Conservation (phyloP, 805 yeast genomes). For the Metschnikowia koreensis region DNA sequence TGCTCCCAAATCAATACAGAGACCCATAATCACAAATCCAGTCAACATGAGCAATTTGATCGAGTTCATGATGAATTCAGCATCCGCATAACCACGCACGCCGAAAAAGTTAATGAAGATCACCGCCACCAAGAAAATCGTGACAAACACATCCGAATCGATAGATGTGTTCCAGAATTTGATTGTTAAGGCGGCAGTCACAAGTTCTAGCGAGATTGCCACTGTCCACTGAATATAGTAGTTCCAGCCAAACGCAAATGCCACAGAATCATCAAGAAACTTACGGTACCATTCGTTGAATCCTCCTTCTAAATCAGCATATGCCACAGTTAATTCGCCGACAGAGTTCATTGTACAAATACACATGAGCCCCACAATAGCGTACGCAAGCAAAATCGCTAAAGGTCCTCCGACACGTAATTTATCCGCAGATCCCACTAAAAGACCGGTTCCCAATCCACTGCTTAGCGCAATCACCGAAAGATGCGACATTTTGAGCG, state of each 20-base stretch:
- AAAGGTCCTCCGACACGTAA: slow-evolving; percentile 27
- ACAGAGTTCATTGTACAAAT: slow-evolving; percentile 38
- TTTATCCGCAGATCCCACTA: slow-evolving; percentile 38
- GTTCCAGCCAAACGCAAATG: slow-evolving; percentile 40
- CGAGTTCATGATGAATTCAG: slow-evolving; percentile 39
- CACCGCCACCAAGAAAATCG: slow-evolving; percentile 48
- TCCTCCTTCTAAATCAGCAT: slow-evolving; percentile 46
- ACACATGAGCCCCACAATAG: slow-evolving; percentile 26
- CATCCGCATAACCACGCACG: slow-evolving; percentile 47
- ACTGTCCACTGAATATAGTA: slow-evolving; percentile 32
- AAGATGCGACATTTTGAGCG: slow-evolving; percentile 27
- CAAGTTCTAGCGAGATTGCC: slow-evolving; percentile 20
- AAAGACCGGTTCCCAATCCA: slow-evolving; percentile 43
- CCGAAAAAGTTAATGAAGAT: slow-evolving; percentile 45
- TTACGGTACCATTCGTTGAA: slow-evolving; percentile 28
- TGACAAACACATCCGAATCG: slow-evolving; percentile 57
- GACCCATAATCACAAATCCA: slow-evolving; percentile 44
- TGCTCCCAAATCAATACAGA: slow-evolving; percentile 38
- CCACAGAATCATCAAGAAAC: slow-evolving; percentile 36
- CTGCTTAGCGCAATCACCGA: slow-evolving; percentile 34
- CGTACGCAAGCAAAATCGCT: slow-evolving; percentile 23
- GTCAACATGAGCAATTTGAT: slow-evolving; percentile 37
- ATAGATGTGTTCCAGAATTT: slow-evolving; percentile 52
- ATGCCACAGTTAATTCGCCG: slow-evolving; percentile 57
- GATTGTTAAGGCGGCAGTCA: slow-evolving; percentile 45